Evolutionary conservation across 2,329 filamentous ascomycete species (phyloP), one percentile per base, ranked within the genome.

Genomic region (Claviceps cyperi): DNA sequence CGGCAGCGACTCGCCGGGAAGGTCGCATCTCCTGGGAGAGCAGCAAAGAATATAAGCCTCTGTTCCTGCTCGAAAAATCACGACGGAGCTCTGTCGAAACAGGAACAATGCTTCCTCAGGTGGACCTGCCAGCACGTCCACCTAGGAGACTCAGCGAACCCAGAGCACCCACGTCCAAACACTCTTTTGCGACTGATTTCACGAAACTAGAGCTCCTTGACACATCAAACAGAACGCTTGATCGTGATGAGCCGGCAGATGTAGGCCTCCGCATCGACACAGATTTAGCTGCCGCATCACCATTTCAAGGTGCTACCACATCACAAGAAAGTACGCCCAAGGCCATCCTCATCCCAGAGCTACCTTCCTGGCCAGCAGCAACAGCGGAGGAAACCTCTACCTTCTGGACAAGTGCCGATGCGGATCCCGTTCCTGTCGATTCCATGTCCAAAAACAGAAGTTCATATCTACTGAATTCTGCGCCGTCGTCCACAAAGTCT

Each of bases 31-130:
- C 77, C 0, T 82, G 78, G 78, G 78, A 81, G 43, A 77, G 67
- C 55, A 75, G 74, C 17, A 77, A 77, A 50, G 87, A 92, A 60
- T 83, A 90, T 59, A 82, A 85, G 56, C 90, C 90, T 0, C 69
- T 96, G 8, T 91, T 86, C 65, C 80, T 95, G 21, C 78, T 94
- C 6, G 86, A 94, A 63, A 80, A 69, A 55, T 70, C 69, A 3
- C 68, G 71, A 8, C 67, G 70, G 41, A 64, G 64, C 43, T 59
- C 65, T 5, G 57, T 58, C 3, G 61, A 64, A 28, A 57, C 60
- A 32, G 28, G 28, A 32, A 32, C 9, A 9, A 32, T 32, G 21
- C 55, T 64, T 24, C 61, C 72, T 1, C 52, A 51, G 13, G 52
- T 53, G 41, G 59, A 68, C 3, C 63, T 80, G 2, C 76, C 78